These are phyloP conservation scores for Chrysosporium queenslandicum DNA, from an alignment of 2,329 filamentous ascomycete genomes.

Conservation along the genomic window DNA sequence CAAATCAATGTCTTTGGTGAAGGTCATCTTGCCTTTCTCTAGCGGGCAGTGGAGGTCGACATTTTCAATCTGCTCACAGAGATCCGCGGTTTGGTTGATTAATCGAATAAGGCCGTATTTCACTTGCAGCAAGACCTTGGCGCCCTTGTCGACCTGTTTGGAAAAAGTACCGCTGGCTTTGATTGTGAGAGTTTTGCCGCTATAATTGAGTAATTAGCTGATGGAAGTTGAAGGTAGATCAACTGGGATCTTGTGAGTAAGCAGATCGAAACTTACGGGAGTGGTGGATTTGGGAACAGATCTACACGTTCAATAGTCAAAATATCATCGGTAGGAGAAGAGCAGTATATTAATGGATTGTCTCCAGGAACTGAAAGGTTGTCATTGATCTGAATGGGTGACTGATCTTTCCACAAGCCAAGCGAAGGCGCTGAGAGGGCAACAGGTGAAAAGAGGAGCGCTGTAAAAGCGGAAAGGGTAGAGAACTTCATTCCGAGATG, in stretches of 20 bases:
- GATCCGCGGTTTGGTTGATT: conserved; percentile 66
- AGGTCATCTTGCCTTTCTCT: conserved; percentile 60
- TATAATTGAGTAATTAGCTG: conserved; percentile 33
- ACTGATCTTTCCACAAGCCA: conserved; percentile 39
- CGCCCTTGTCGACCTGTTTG: conserved; percentile 63
- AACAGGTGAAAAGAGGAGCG: conserved; percentile 36
- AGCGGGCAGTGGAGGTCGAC: conserved; percentile 85
- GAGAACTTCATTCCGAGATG: conserved; percentile 29
- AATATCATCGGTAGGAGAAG: conserved; percentile 58
- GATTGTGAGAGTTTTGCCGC: conserved; percentile 69
- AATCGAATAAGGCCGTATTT: conserved; percentile 92
- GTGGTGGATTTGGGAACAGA: conserved; percentile 73
- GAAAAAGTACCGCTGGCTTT: conserved; percentile 65
- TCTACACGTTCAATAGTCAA: conserved; percentile 71
- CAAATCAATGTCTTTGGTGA: conserved; percentile 75
- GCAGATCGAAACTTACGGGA: conserved; percentile 53
- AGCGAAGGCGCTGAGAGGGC: conserved; percentile 37
- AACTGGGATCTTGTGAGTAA: conserved; percentile 7
- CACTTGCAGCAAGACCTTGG: conserved; percentile 72
- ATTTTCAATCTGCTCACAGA: conserved; percentile 82
- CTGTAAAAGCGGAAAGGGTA: conserved; percentile 29
- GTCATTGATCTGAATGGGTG: conserved; percentile 42
- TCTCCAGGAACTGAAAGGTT: conserved; percentile 65
- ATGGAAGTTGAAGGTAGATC: background rate
- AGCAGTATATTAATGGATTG: conserved; percentile 75